These are phyloP conservation scores for Diplodia scrobiculata DNA, from an alignment of 2,329 filamentous ascomycete genomes.

Conservation along the genomic window DNA sequence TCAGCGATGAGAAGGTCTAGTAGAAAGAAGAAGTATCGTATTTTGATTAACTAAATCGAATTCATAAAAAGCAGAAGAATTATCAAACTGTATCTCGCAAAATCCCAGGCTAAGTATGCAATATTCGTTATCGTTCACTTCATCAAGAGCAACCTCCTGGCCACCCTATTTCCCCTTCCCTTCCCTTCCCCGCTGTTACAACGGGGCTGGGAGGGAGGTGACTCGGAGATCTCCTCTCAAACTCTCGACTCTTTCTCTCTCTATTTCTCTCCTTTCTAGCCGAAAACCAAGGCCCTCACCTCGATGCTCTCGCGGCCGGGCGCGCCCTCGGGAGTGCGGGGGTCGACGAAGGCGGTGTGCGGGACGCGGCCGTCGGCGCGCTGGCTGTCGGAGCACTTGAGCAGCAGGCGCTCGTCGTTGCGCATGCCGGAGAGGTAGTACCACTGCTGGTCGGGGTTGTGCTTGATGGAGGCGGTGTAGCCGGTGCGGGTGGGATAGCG, in stretches of 20 bases:
- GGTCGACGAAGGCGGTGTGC: slow-evolving; percentile 68
- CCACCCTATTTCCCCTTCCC: too few species aligned
- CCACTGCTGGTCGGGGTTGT: slow-evolving; percentile 68
- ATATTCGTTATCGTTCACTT: not conserved
- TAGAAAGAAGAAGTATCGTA: not conserved
- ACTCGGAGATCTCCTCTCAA: not conserved
- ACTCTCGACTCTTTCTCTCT: not conserved
- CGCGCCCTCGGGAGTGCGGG: slow-evolving; percentile 68
- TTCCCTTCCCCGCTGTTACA: too few species aligned
- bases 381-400: slow-evolving; percentile 77
- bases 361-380: slow-evolving; percentile 49
- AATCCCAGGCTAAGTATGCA: not conserved
- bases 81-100: not conserved
- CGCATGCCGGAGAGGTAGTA: slow-evolving; percentile 80
- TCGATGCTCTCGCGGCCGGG: slow-evolving; percentile 84
- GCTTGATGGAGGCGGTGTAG: slow-evolving; percentile 70
- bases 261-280: slow-evolving; percentile 37
- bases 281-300: slow-evolving; percentile 82
- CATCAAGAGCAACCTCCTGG: not conserved
- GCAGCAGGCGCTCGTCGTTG: slow-evolving; percentile 68
- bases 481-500: slow-evolving; percentile 71
- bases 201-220: not conserved
- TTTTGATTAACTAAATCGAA: not conserved
- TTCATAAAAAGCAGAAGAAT: not conserved
- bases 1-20: not conserved